Conservation (phyloP, 1,284 basidiomycete genomes). For the Marasmius fiardii region DNA sequence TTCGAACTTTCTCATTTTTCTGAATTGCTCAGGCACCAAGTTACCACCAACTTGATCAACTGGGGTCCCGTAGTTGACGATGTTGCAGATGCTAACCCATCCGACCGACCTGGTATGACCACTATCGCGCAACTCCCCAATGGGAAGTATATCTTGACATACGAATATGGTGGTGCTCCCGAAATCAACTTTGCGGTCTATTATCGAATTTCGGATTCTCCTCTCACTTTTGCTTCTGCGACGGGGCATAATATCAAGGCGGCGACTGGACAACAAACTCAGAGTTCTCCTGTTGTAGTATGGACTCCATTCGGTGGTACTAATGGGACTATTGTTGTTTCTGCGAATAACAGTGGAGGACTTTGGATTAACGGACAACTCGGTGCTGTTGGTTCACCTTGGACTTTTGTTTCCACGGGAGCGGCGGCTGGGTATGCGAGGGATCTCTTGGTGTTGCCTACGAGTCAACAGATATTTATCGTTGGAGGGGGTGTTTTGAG, state of each 20-base stretch:
- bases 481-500: conserved; percentile 14
- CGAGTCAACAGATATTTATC: conserved; percentile 12
- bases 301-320: conserved; percentile 26
- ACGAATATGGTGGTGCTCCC: conserved; percentile 27
- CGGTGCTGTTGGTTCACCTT: conserved; percentile 13
- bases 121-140: conserved; percentile 26
- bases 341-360: conserved; percentile 18
- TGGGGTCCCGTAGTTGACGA: conserved; percentile 30
- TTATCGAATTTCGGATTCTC: conserved; percentile 15
- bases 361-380: conserved; percentile 18
- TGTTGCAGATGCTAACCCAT: conserved; percentile 23
- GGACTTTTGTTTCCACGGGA: conserved; percentile 15
- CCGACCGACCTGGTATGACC: conserved; percentile 31
- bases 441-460: conserved; percentile 12
- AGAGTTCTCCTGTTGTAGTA: conserved; percentile 24
- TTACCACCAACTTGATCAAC: conserved; percentile 25
- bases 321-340: conserved; percentile 29
- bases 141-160: conserved; percentile 29
- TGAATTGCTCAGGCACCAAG: conserved; percentile 24
- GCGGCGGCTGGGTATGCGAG: conserved; percentile 13
- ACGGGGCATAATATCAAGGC: conserved; percentile 14
- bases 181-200: conserved; percentile 15
- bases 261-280: conserved; percentile 23
- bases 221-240: conserved; percentile 14
- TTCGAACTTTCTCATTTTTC: too few relatives aligned